Base-by-base conservation (phyloP, 1,284 basidiomycete species). In the Marasmius tenuissimus region DNA sequence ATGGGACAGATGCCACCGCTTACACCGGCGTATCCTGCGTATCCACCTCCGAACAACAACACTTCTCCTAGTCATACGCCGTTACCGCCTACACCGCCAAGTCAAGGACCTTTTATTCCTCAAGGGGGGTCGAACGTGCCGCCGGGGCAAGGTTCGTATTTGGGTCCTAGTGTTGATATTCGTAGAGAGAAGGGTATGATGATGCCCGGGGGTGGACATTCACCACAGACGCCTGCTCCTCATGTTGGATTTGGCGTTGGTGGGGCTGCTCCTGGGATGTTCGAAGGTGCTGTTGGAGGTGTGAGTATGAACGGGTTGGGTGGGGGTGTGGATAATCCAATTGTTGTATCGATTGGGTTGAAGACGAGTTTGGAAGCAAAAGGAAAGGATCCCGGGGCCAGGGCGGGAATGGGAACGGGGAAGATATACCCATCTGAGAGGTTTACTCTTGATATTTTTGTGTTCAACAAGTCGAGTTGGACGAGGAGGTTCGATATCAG, bases 361-460 rank as follows among this genome's bases (percentile, higher is more conserved):
- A 57, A 27, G 27, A 27, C 27, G 27, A 27, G 2, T 27, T 27
- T 4, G 27, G 27, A 27, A 27, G 27, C 2, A 27, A 27, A 27
- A 4, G 27, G 27, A 27, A 27, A 27, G 27, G 4, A 27, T 27
- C 4, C 27, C 2, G 27, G 27, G 27, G 27, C 27, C 2, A 59
- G 63, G 51, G 65, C 69, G 50, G 50, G 66, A 45, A 63, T 73
- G 51, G 75, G 74, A n/a, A 70, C 70, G 20, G 76, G 74, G 39
- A 80, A 76, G 74, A 87, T 95, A 67, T 85, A 84, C 64, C 87
- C 90, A 4, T 77, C 92, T 39, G 87, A 93, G 66, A 81, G 84
- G 55, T 96, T 96, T 73, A 88, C 86, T 47, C 74, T 96, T 65
- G 93, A 96, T 67, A 89, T 96, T 5, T 96, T 96, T 69, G 91